Percentiles rank a stretch among this genome's conserved stretches.
These are phyloP conservation scores for Vickermania spadyakhi DNA, from an alignment of 208 protist genomes.

Conservation along the genomic window DNA sequence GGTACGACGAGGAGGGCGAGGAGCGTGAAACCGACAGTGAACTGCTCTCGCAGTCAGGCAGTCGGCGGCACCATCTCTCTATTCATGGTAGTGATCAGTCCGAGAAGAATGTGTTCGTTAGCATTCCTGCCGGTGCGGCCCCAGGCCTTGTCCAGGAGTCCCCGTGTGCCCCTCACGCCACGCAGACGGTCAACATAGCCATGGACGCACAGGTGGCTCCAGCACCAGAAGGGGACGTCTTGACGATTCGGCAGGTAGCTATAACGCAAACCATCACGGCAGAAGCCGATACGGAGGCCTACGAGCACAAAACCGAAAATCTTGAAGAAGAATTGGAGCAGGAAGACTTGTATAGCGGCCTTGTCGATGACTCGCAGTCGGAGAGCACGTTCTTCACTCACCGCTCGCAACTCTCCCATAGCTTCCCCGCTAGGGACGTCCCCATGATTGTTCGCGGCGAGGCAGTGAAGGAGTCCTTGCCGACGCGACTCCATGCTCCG, in stretches of 20 bases:
- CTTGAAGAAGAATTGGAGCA: slow-evolving; percentile 14
- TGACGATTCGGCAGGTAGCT: slow-evolving; percentile 58
- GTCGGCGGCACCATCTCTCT: neutral
- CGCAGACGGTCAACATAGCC: neutral
- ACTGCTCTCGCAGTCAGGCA: neutral
- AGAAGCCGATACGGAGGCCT: slow-evolving; percentile 35
- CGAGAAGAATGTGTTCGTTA: slow-evolving; percentile 1
- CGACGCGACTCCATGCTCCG: neutral
- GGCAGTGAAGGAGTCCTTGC: neutral
- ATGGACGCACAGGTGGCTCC: slow-evolving; percentile 33
- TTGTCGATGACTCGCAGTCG: neutral
- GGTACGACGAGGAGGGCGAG: slow-evolving; percentile 18
- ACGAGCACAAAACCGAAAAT: slow-evolving; percentile 35
- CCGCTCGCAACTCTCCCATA: neutral
- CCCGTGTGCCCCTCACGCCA: neutral
- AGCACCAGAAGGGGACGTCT: slow-evolving; percentile 42
- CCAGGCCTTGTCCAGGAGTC: neutral
- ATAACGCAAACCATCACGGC: slow-evolving; percentile 62
- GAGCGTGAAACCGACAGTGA: slow-evolving; percentile 1
- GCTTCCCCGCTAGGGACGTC: neutral
- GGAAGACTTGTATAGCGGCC: neutral
- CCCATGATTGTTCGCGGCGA: neutral
- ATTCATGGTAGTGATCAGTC: neutral
- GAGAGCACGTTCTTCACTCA: neutral
- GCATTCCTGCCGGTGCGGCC: neutral